Conservation (phyloP, 768 basidiomycete genomes). For the Cantharellus anzutake region DNA sequence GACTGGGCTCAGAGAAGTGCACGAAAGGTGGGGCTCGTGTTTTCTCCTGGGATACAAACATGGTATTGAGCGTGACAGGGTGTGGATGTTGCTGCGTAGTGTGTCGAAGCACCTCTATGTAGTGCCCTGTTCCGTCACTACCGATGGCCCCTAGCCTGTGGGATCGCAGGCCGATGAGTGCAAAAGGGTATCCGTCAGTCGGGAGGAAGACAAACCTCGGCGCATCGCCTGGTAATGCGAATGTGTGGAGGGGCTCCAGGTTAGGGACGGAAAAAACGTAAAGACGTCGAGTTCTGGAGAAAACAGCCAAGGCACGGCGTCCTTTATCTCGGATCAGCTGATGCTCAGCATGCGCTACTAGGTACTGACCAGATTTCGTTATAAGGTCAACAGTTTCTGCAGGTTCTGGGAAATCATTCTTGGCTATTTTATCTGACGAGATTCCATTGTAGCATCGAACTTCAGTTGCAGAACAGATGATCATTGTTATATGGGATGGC, state of each 20-base stretch:
- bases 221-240: background rate
- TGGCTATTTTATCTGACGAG: slow-evolving; percentile 45
- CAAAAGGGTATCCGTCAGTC: background rate
- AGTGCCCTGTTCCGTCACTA: background rate
- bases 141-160: background rate
- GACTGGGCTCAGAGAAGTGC: background rate
- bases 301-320: slow-evolving; percentile 34
- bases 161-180: background rate
- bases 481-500: slow-evolving; percentile 10
- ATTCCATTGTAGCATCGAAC: slow-evolving; percentile 37
- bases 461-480: slow-evolving; percentile 22
- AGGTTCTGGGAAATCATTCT: slow-evolving; percentile 42
- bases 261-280: slow-evolving; percentile 1
- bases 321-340: slow-evolving; percentile 15
- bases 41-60: background rate
- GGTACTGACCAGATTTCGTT: slow-evolving; percentile 33
- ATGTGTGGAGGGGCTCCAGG: background rate
- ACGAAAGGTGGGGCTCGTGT: background rate
- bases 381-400: slow-evolving; percentile 36
- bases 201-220: background rate
- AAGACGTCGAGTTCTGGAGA: slow-evolving; percentile 22
- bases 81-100: background rate
- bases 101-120: background rate
- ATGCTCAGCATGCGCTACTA: background rate
- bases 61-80: background rate